These are phyloP conservation scores for Plasmodium fragile DNA, from an alignment of 169 alveolate species.

Conservation along the genomic window DNA sequence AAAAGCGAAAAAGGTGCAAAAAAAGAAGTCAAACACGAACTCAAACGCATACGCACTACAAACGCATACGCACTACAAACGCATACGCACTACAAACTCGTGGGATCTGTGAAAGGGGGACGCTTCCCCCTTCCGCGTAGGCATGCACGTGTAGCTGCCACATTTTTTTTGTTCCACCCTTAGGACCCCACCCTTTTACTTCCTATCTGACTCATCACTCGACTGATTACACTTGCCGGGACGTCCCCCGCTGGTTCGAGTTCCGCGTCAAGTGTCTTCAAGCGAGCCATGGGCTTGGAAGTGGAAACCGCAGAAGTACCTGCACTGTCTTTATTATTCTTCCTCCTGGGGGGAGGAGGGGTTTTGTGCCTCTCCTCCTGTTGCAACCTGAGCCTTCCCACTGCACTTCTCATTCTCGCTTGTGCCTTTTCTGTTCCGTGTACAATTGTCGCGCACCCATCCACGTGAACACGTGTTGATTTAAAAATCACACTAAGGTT, in stretches of 20 bases:
- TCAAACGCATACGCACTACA: background rate
- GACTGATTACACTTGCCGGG: background rate
- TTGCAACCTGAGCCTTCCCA: background rate
- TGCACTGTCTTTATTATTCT: background rate
- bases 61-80: background rate
- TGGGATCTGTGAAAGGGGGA: background rate
- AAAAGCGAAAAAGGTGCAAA: no score
- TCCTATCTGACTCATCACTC: slow-evolving; percentile 63
- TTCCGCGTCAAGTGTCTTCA: background rate
- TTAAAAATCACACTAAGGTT: background rate
- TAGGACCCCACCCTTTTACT: slow-evolving; percentile 39
- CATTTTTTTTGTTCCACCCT: background rate
- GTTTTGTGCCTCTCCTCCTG: slow-evolving; percentile 9
- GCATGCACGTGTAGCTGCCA: background rate
- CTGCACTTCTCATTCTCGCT: slow-evolving; percentile 13
- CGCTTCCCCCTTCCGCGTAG: background rate
- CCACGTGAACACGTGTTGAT: background rate
- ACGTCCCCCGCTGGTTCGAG: background rate
- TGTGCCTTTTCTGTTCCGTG: background rate
- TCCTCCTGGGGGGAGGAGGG: slow-evolving; percentile 37
- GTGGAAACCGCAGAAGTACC: background rate
- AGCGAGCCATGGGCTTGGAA: background rate
- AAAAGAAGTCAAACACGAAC: background rate
- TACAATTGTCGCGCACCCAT: background rate
- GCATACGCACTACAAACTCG: background rate